phyloP scores from a whole-genome alignment of 345 rosid species.

The Firmiana major region DNA sequence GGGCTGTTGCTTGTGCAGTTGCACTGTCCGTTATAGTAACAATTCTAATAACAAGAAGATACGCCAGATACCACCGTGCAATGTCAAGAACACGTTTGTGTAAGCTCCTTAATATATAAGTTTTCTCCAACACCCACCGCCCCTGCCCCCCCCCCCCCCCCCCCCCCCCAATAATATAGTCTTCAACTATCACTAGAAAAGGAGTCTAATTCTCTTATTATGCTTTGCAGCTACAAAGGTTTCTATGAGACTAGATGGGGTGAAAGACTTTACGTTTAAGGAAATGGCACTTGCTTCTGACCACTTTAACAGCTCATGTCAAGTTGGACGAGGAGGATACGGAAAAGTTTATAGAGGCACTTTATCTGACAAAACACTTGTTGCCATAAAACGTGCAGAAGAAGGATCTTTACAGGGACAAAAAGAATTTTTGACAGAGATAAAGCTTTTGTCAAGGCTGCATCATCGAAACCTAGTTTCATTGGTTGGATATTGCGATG shows the following conservation, averaged over 20 bases:
- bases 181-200: neutral
- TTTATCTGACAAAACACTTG: constrained; percentile 48
- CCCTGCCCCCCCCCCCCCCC: no score
- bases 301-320: constrained; percentile 54
- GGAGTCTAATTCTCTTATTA: constrained; percentile 13
- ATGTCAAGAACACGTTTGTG: constrained; percentile 57
- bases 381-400: constrained; percentile 85
- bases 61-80: constrained; percentile 29
- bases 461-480: constrained; percentile 90
- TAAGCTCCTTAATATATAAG: constrained; percentile 30
- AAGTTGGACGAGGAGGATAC: constrained; percentile 90
- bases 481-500: constrained; percentile 80
- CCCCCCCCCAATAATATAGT: neutral
- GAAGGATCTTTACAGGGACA: constrained; percentile 89
- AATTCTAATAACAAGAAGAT: constrained; percentile 45
- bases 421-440: constrained; percentile 84
- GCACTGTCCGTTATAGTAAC: constrained; percentile 39
- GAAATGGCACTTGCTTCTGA: constrained; percentile 74
- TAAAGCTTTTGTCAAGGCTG: constrained; percentile 71
- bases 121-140: neutral
- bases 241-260: constrained; percentile 68
- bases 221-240: constrained; percentile 53
- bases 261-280: constrained; percentile 62
- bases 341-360: constrained; percentile 86
- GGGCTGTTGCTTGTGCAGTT: constrained; percentile 49